Percentiles rank a stretch among this genome's conserved stretches.
phyloP scores from a whole-genome alignment of 495 filamentous ascomycete species.

The Mytilinidion resinicola region DNA sequence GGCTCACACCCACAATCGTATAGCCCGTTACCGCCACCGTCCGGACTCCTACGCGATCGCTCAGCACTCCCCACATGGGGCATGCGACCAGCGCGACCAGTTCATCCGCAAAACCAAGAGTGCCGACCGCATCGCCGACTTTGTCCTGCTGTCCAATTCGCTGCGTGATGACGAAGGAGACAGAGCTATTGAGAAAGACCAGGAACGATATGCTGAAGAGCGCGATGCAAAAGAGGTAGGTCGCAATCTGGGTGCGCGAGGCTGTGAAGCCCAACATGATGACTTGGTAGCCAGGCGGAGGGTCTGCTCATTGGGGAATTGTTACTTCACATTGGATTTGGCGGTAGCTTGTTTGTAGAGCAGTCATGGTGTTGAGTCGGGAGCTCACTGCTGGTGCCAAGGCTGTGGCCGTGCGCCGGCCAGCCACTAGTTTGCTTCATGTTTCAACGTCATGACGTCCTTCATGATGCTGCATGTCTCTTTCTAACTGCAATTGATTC shows the following conservation, averaged over 20 bases:
- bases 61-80: conserved; percentile 86
- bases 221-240: conserved; percentile 83
- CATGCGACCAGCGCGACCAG: conserved; percentile 84
- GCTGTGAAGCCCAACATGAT: conserved; percentile 48
- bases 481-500: too few species aligned
- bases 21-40: conserved; percentile 66
- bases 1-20: conserved; percentile 63
- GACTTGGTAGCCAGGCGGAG: not conserved
- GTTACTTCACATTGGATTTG: too few species aligned
- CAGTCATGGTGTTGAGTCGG: too few species aligned
- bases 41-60: conserved; percentile 80
- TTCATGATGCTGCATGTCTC: too few species aligned
- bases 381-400: too few species aligned
- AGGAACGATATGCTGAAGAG: conserved; percentile 96
- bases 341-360: too few species aligned
- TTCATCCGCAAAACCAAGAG: conserved; percentile 93
- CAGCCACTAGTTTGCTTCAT: too few species aligned
- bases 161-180: conserved; percentile 93
- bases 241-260: conserved; percentile 64
- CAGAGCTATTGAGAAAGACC: conserved; percentile 89
- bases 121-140: conserved; percentile 87
- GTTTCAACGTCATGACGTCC: too few species aligned
- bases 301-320: not conserved
- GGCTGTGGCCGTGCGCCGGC: too few species aligned
- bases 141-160: conserved; percentile 67